Evolutionary conservation across 805 yeast genomes (phyloP).

Genomic region (Candida pseudofarinosa): DNA sequence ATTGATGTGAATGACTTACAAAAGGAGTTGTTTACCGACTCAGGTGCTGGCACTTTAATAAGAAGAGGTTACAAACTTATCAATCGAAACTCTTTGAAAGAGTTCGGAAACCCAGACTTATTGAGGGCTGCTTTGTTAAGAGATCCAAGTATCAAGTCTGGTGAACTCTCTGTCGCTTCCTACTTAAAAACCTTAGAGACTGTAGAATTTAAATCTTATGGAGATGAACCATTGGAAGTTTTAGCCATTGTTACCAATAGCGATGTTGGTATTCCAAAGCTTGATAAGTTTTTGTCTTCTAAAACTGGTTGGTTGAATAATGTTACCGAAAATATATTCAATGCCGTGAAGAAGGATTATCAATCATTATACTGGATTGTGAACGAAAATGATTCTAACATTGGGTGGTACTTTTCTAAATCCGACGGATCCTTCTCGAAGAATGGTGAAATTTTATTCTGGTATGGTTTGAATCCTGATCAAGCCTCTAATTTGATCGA

Average conservation of each 20-base stretch:
- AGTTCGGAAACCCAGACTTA: constrained; percentile 69
- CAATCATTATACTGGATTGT: constrained; percentile 80
- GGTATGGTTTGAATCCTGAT: constrained; percentile 83
- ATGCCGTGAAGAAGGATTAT: constrained; percentile 72
- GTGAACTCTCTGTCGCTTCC: constrained; percentile 71
- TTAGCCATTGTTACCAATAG: constrained; percentile 72
- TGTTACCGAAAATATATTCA: constrained; percentile 92
- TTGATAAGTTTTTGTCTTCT: constrained; percentile 84
- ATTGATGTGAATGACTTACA: constrained; percentile 93
- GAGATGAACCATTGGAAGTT: constrained; percentile 95
- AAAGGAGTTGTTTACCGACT: constrained; percentile 95
- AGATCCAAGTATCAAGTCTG: constrained; percentile 70
- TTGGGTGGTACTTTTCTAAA: constrained; percentile 86
- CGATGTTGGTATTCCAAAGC: constrained; percentile 49
- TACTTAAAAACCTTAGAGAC: constrained; percentile 71
- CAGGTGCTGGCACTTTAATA: constrained; percentile 98
- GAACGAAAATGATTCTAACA: constrained; percentile 83
- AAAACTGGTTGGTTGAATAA: constrained; percentile 96
- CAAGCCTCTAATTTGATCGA: constrained; percentile 62
- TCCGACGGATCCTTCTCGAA: constrained; percentile 92
- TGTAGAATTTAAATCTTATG: constrained; percentile 67
- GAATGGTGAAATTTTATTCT: constrained; percentile 85
- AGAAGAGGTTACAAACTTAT: constrained; percentile 93
- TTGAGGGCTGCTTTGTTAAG: constrained; percentile 72
- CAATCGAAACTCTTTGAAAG: constrained; percentile 63